phyloP scores from a whole-genome alignment of 345 rosid genomes.

The Rhodamnia rubescens region DNA sequence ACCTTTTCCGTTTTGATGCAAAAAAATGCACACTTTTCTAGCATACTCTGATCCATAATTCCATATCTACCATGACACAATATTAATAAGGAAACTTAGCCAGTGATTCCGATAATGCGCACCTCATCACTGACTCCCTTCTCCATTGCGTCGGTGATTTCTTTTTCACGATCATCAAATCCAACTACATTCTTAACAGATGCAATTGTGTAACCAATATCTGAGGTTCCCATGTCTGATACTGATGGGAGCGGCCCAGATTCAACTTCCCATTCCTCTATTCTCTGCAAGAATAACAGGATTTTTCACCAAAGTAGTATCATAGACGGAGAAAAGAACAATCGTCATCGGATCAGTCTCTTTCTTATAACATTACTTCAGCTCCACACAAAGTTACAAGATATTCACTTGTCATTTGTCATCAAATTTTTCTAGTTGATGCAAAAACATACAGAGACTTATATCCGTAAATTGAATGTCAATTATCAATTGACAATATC shows the following conservation, averaged over 20 bases:
- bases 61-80: background rate
- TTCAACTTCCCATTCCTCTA: background rate
- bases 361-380: background rate
- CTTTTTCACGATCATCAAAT: background rate
- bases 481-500: background rate
- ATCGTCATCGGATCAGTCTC: background rate
- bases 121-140: background rate
- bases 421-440: background rate
- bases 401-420: background rate
- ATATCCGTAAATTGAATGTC: background rate
- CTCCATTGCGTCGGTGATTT: too few species aligned
- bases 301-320: background rate
- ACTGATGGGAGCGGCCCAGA: accelerated
- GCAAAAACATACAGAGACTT: background rate
- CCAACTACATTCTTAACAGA: background rate
- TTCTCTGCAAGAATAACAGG: background rate
- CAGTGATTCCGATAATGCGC: background rate
- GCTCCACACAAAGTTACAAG: background rate
- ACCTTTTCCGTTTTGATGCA: background rate
- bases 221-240: background rate
- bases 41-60: too few species aligned
- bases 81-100: too few species aligned
- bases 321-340: background rate
- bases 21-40: background rate
- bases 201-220: too few species aligned